These are phyloP conservation scores for Emericellopsis cladophorae DNA, from an alignment of 2,329 filamentous ascomycete genomes.

Conservation along the genomic window DNA sequence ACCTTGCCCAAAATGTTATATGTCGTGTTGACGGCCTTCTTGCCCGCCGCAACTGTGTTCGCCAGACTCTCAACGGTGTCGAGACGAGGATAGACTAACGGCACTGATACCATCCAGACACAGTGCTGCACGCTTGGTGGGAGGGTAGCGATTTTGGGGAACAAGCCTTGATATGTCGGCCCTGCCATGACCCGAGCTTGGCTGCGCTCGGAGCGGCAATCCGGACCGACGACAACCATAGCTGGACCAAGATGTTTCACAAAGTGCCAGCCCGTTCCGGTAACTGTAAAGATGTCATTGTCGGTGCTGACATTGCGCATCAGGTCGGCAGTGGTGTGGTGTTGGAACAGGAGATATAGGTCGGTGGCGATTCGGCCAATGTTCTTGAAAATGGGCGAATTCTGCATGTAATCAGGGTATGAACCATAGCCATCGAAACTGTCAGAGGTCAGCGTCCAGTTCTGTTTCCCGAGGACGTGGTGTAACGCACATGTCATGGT, in stretches of 20 bases:
- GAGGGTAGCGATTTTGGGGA: constrained; percentile 85
- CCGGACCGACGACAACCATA: constrained; percentile 78
- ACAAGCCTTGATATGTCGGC: constrained; percentile 92
- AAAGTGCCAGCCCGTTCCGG: constrained; percentile 97
- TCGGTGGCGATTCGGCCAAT: constrained; percentile 91
- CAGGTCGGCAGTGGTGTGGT: constrained; percentile 91
- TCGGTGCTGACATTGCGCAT: constrained; percentile 82
- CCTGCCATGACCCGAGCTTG: constrained; percentile 88
- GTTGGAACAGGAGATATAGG: constrained; percentile 97
- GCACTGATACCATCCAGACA: constrained; percentile 89
- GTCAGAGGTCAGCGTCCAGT: constrained; percentile 4
- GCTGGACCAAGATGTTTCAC: constrained; percentile 91
- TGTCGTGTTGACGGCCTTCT: constrained; percentile 90
- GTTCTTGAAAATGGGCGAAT: constrained; percentile 95
- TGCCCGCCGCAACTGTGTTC: constrained; percentile 83
- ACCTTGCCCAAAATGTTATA: constrained; percentile 96
- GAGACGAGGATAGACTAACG: constrained; percentile 78
- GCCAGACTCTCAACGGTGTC: constrained; percentile 87
- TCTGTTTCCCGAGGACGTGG: neutral
- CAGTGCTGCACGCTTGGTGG: constrained; percentile 93
- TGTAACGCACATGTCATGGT: constrained; percentile 84
- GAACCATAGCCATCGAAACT: constrained; percentile 96
- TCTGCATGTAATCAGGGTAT: constrained; percentile 97
- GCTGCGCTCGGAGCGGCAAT: constrained; percentile 84
- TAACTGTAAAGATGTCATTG: constrained; percentile 88